These are phyloP conservation scores for Fusarium humuli DNA, from an alignment of 2,329 filamentous ascomycete species.

Conservation along the genomic window DNA sequence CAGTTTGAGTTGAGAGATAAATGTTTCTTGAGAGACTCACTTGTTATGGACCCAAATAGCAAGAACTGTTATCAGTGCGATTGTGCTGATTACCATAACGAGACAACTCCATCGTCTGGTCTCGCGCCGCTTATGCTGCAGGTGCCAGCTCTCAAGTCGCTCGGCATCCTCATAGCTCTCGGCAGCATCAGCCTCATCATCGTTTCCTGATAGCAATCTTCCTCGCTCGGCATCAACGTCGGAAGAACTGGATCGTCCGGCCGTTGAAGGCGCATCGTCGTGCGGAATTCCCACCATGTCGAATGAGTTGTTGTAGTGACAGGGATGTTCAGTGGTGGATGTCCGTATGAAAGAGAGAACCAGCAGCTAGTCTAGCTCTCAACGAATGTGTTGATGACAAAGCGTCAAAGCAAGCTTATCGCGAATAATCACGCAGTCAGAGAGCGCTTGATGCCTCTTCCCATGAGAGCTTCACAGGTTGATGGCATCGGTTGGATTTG, in stretches of 20 bases:
- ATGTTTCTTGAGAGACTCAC: conserved; percentile 8
- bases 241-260: conserved; percentile 21
- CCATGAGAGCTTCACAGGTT: background rate
- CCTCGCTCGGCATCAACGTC: conserved; percentile 30
- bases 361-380: conserved; percentile 4
- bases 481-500: background rate
- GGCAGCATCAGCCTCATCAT: conserved; percentile 8
- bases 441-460: background rate
- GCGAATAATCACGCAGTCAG: background rate
- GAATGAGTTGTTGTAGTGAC: conserved; percentile 28
- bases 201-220: conserved; percentile 22
- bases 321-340: conserved; percentile 16
- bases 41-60: conserved; percentile 38
- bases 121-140: conserved; percentile 34
- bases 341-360: conserved; percentile 5
- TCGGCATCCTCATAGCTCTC: conserved; percentile 29
- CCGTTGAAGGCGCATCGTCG: conserved; percentile 29
- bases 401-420: background rate
- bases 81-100: conserved; percentile 35
- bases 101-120: conserved; percentile 39
- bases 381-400: background rate
- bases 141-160: conserved; percentile 37
- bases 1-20: background rate
- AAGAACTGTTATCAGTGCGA: conserved; percentile 33
- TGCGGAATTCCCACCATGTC: conserved; percentile 31